Evolutionary conservation across 1,139 yeast species (phyloP).

Genomic region (Blastobotrys aristatus): DNA sequence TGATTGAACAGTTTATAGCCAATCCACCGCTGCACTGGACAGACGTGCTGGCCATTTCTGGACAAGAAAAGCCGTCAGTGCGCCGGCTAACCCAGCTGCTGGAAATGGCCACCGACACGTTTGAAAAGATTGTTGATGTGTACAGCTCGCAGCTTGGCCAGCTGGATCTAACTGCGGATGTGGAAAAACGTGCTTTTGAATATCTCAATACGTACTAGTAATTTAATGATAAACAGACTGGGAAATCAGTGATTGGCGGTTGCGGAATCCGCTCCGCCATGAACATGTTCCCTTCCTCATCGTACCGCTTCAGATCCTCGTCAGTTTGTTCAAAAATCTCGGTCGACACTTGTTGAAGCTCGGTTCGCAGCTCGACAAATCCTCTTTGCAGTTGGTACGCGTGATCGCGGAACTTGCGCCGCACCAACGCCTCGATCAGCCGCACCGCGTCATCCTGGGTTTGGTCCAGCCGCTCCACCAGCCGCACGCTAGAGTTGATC

Average conservation of each 20-base stretch:
- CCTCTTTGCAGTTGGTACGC: constrained; percentile 76
- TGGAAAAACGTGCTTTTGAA: constrained; percentile 4
- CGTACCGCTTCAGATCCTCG: constrained; percentile 79
- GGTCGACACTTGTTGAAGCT: constrained; percentile 52
- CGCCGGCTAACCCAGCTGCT: constrained; percentile 18
- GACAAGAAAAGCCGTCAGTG: constrained; percentile 17
- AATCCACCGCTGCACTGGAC: constrained; percentile 36
- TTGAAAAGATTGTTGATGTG: constrained; percentile 25
- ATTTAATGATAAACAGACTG: constrained; percentile 3
- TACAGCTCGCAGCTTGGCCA: constrained; percentile 18
- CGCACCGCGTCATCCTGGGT: constrained; percentile 70
- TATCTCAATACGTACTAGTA: constrained; percentile 1
- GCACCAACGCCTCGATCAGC: constrained; percentile 68
- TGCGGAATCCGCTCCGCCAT: constrained; percentile 8
- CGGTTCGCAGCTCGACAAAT: constrained; percentile 53
- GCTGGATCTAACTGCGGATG: constrained; percentile 6
- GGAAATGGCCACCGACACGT: constrained; percentile 25
- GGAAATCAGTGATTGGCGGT: constrained; percentile 6
- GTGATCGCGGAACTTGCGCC: constrained; percentile 69
- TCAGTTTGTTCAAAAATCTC: constrained; percentile 74
- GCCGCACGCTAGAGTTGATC: constrained; percentile 79
- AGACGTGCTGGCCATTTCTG: constrained; percentile 26
- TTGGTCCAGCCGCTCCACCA: constrained; percentile 72
- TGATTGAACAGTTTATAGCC: constrained; percentile 25
- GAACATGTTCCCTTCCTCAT: constrained; percentile 82